Evolutionary conservation across 441 rosid species (phyloP).

Genomic region (Gossypium gossypioides): DNA sequence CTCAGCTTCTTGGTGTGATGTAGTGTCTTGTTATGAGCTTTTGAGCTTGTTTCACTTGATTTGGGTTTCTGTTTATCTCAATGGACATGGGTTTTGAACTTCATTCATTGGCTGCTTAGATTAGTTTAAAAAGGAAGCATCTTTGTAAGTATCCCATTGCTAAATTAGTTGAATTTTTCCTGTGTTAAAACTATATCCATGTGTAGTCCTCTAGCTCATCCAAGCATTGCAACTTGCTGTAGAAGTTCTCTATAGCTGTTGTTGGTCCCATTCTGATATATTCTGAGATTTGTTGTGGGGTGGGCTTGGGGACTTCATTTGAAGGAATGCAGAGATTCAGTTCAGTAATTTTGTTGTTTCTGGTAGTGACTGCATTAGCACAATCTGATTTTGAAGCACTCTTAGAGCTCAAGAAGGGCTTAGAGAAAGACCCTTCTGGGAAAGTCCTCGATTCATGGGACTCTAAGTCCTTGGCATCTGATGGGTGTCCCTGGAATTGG

Average conservation of each 20-base stretch:
- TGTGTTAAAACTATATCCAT: background rate
- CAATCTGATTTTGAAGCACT: slow-evolving; percentile 72
- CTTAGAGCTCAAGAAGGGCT: slow-evolving; percentile 64
- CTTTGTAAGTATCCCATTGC: slow-evolving; percentile 3
- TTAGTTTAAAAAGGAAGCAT: background rate
- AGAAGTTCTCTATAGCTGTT: background rate
- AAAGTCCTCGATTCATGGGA: slow-evolving; percentile 59
- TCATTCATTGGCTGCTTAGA: background rate
- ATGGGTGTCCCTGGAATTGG: slow-evolving; percentile 72
- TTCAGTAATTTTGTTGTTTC: slow-evolving; percentile 34
- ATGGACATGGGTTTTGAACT: slow-evolving; percentile 7
- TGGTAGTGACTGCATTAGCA: slow-evolving; percentile 37
- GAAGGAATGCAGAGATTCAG: slow-evolving; percentile 50
- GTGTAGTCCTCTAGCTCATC: background rate
- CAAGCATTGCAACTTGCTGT: background rate
- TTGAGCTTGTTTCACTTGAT: slow-evolving; percentile 1
- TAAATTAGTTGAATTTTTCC: background rate
- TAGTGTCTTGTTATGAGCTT: background rate
- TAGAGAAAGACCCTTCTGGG: slow-evolving; percentile 51
- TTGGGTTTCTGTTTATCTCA: background rate
- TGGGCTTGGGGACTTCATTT: slow-evolving; percentile 11
- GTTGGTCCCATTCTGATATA: background rate
- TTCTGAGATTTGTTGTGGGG: slow-evolving; percentile 14
- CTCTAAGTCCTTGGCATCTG: slow-evolving; percentile 43
- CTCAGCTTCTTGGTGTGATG: background rate